Percentiles rank a stretch among this genome's conserved stretches.
These are phyloP conservation scores for Tricholoma furcatifolium DNA, from an alignment of 768 basidiomycete genomes.

Conservation along the genomic window DNA sequence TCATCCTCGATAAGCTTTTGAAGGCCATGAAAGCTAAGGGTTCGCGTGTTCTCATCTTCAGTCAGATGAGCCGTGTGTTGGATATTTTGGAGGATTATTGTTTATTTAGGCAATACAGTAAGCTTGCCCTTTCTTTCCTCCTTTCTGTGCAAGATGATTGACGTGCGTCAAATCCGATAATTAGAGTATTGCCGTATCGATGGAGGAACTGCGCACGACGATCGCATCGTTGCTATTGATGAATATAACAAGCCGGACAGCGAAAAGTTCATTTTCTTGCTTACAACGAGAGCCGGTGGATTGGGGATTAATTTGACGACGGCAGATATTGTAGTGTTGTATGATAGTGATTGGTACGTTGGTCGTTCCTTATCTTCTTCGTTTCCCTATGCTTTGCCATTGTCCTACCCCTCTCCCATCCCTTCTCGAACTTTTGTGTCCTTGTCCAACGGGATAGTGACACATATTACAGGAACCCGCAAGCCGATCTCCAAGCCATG, in stretches of 20 bases:
- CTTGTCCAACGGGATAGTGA: not conserved
- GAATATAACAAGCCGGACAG: conserved; percentile 94
- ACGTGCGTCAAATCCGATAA: not conserved
- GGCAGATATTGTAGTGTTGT: conserved; percentile 93
- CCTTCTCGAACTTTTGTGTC: not conserved
- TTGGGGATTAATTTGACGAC: conserved; percentile 95
- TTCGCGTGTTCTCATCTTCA: conserved; percentile 96
- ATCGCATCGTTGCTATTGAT: conserved; percentile 93
- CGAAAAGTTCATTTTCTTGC: conserved; percentile 94
- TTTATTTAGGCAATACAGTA: conserved; percentile 85
- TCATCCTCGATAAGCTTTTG: conserved; percentile 93
- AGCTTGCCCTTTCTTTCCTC: conserved; percentile 26
- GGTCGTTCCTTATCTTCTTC: not conserved
- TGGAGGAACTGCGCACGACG: conserved; percentile 93
- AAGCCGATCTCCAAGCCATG: conserved; percentile 99
- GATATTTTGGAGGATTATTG: conserved; percentile 99
- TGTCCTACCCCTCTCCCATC: not conserved
- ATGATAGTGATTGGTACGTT: conserved; percentile 91
- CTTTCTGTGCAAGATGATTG: not conserved
- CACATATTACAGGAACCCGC: conserved; percentile 77
- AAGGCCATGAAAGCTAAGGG: conserved; percentile 86
- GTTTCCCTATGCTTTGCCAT: not conserved
- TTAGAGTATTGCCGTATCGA: conserved; percentile 96
- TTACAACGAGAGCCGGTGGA: conserved; percentile 96
- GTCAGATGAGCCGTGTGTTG: conserved; percentile 98